phyloP scores from a whole-genome alignment of 2,329 filamentous ascomycete species.

The Clonostachys rosea region DNA sequence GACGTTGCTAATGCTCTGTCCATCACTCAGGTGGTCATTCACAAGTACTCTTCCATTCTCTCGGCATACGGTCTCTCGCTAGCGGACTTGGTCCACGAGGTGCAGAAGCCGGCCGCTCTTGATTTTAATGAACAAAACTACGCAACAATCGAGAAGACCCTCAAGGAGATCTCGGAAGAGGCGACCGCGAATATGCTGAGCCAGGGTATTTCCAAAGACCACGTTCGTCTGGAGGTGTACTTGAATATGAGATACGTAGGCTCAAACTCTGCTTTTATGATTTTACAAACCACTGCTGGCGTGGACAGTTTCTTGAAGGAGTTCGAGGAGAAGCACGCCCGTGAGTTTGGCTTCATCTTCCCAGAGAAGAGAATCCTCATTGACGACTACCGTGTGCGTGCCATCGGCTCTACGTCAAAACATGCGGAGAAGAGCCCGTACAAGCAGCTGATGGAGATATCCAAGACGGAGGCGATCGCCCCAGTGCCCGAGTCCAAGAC shows the following conservation, averaged over 20 bases:
- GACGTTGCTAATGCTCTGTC: slow-evolving; percentile 31
- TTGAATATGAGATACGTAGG: slow-evolving; percentile 44
- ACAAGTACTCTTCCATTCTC: slow-evolving; percentile 30
- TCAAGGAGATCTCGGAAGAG: slow-evolving; percentile 26
- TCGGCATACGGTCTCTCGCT: slow-evolving; percentile 38
- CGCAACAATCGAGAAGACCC: no score
- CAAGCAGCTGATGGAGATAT: not conserved
- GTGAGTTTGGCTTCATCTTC: slow-evolving; percentile 33
- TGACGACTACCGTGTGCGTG: slow-evolving; percentile 27
- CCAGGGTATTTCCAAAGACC: not conserved
- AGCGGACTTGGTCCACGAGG: slow-evolving; percentile 29
- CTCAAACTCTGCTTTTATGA: slow-evolving; percentile 42
- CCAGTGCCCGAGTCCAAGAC: no score
- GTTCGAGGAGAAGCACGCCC: slow-evolving; percentile 27
- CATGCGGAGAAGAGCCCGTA: no score
- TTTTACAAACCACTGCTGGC: slow-evolving; percentile 20
- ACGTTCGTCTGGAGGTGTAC: slow-evolving; percentile 31
- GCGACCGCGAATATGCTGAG: not conserved
- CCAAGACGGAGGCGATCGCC: no score
- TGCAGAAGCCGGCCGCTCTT: slow-evolving; percentile 11
- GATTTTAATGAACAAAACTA: slow-evolving; percentile 3
- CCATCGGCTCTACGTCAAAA: slow-evolving; percentile 9
- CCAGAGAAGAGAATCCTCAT: slow-evolving; percentile 26
- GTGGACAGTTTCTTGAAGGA: slow-evolving; percentile 8
- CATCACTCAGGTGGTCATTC: slow-evolving; percentile 32